Percentiles rank a stretch among this genome's conserved stretches.
phyloP scores from a whole-genome alignment of 2,329 filamentous ascomycete species.

The Fusarium guadeloupense region DNA sequence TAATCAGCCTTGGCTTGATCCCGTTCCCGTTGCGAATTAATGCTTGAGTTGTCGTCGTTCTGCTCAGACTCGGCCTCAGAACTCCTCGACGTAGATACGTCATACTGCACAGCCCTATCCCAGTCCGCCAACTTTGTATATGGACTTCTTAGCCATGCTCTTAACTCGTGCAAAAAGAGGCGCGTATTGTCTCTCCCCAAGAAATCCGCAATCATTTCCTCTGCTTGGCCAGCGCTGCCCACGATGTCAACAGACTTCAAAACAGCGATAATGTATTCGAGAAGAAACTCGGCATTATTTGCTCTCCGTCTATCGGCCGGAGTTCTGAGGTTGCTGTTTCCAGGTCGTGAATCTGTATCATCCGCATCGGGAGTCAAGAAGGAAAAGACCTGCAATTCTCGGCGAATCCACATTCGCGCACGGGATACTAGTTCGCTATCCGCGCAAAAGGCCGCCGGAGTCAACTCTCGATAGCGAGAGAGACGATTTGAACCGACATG shows the following conservation, averaged over 20 bases:
- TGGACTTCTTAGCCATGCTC: slow-evolving; percentile 84
- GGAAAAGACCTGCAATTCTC: slow-evolving; percentile 84
- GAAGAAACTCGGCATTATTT: slow-evolving; percentile 81
- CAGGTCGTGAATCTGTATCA: slow-evolving; percentile 4
- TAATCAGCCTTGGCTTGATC: neutral
- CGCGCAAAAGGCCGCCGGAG: slow-evolving; percentile 69
- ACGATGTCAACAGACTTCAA: slow-evolving; percentile 85
- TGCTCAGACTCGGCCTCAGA: neutral
- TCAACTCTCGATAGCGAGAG: slow-evolving; percentile 80
- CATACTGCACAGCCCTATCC: slow-evolving; percentile 83
- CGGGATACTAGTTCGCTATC: slow-evolving; percentile 76
- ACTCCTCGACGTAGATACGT: slow-evolving; percentile 9
- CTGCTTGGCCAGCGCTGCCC: slow-evolving; percentile 79
- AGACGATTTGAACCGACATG: slow-evolving; percentile 83
- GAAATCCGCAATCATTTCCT: slow-evolving; percentile 81
- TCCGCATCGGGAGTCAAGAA: slow-evolving; percentile 64
- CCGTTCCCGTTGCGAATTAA: neutral
- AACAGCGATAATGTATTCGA: slow-evolving; percentile 87
- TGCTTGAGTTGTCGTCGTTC: neutral
- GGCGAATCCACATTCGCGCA: slow-evolving; percentile 81
- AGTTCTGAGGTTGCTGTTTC: slow-evolving; percentile 1
- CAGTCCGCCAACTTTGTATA: slow-evolving; percentile 76
- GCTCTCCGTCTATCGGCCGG: slow-evolving; percentile 50
- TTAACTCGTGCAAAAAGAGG: slow-evolving; percentile 85
- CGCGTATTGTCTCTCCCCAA: slow-evolving; percentile 76